These are phyloP conservation scores for Boletus mariae DNA, from an alignment of 1,284 basidiomycete genomes.

Conservation along the genomic window DNA sequence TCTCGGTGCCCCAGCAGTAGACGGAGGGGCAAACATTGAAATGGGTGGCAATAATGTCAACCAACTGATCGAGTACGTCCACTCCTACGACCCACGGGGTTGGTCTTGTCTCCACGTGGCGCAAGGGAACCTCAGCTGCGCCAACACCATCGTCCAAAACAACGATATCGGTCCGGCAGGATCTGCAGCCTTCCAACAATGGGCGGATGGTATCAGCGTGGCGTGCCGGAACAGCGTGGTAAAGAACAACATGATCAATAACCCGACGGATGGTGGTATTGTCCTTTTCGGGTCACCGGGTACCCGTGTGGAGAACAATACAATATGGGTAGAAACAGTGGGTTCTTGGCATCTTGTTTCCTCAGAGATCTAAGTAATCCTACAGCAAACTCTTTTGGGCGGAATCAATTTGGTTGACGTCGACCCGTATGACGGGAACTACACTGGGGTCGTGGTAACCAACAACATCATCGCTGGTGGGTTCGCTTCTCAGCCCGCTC, in stretches of 20 bases:
- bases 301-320: conserved; percentile 70
- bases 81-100: conserved; percentile 64
- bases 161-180: conserved; percentile 80
- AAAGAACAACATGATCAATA: conserved; percentile 68
- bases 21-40: conserved; percentile 74
- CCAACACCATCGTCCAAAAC: conserved; percentile 63
- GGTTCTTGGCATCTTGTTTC: conserved; percentile 1
- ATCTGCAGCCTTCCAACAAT: conserved; percentile 60
- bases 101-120: conserved; percentile 74
- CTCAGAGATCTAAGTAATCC: background rate
- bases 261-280: conserved; percentile 79
- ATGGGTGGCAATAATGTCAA: conserved; percentile 67
- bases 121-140: conserved; percentile 66
- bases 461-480: conserved; percentile 71
- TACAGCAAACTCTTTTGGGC: conserved; percentile 65
- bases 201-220: conserved; percentile 85
- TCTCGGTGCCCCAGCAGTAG: conserved; percentile 43
- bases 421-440: conserved; percentile 71
- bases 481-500: conserved; percentile 50
- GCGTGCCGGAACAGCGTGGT: conserved; percentile 67
- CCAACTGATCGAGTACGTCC: conserved; percentile 70
- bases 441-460: conserved; percentile 61
- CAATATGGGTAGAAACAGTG: conserved; percentile 68
- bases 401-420: conserved; percentile 84
- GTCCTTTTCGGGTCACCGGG: conserved; percentile 83